A percentile compares a stretch with the other conserved stretches of the same genome.
Conservation (phyloP, 768 basidiomycete species). For the Boletus subparvulus region DNA sequence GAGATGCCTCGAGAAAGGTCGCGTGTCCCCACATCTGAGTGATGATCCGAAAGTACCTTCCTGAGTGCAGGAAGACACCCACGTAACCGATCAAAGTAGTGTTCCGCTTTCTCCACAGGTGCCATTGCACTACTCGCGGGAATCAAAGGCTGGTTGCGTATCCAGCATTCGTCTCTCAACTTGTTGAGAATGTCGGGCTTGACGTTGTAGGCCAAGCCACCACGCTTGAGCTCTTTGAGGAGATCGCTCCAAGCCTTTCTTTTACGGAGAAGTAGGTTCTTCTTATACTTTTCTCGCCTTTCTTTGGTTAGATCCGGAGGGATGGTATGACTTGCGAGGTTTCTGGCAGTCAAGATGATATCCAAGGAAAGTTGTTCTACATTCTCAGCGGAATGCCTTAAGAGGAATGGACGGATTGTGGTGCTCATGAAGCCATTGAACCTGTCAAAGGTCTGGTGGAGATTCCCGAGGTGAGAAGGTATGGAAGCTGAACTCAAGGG, state of each 20-base stretch:
- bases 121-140: constrained; percentile 21
- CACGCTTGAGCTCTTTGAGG: constrained; percentile 80
- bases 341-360: constrained; percentile 61
- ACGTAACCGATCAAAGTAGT: constrained; percentile 64
- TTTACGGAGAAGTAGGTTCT: constrained; percentile 78
- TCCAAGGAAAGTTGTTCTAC: constrained; percentile 59
- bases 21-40: constrained; percentile 79
- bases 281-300: constrained; percentile 60
- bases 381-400: constrained; percentile 36
- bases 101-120: constrained; percentile 47
- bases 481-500: not conserved
- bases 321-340: constrained; percentile 49
- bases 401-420: constrained; percentile 44
- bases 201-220: constrained; percentile 70
- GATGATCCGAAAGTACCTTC: constrained; percentile 62
- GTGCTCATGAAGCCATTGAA: constrained; percentile 47
- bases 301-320: constrained; percentile 45
- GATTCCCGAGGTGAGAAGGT: constrained; percentile 45
- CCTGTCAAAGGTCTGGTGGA: constrained; percentile 49
- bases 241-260: constrained; percentile 89
- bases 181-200: constrained; percentile 66
- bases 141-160: constrained; percentile 60
- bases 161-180: constrained; percentile 56
- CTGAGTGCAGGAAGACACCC: constrained; percentile 67
- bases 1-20: constrained; percentile 80